These are phyloP conservation scores for Aspergillus ruber DNA, from an alignment of 2,329 filamentous ascomycete species.

Conservation along the genomic window DNA sequence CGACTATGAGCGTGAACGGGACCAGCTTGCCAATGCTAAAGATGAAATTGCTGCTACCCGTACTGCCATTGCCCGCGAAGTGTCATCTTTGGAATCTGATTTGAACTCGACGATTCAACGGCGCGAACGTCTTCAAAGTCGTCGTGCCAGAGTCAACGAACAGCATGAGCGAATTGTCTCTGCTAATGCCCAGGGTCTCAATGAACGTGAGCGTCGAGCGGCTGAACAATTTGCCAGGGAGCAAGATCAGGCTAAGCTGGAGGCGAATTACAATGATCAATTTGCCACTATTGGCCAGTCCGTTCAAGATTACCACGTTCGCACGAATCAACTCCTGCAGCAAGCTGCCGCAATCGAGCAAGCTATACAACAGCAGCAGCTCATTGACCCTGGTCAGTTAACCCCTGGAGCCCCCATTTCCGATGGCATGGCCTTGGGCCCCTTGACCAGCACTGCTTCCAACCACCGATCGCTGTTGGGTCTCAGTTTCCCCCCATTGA, in stretches of 20 bases:
- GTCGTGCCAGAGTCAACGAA: constrained; percentile 53
- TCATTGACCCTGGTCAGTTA: constrained; percentile 37
- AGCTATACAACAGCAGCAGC: constrained; percentile 40
- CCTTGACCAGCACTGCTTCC: constrained; percentile 23
- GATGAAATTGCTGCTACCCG: constrained; percentile 47
- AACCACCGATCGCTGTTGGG: constrained; percentile 29
- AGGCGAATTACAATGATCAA: constrained; percentile 38
- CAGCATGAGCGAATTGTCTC: constrained; percentile 55
- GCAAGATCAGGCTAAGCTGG: constrained; percentile 39
- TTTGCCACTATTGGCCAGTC: constrained; percentile 36
- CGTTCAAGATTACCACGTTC: constrained; percentile 39
- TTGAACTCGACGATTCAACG: constrained; percentile 48
- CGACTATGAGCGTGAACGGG: constrained; percentile 49
- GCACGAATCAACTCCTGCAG: constrained; percentile 39
- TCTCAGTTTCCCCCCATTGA: constrained; percentile 28
- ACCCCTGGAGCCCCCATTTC: constrained; percentile 51
- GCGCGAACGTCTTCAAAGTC: constrained; percentile 53
- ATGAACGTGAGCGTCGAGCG: constrained; percentile 47
- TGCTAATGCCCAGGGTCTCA: constrained; percentile 52
- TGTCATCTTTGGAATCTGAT: constrained; percentile 48
- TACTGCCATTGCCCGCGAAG: constrained; percentile 46
- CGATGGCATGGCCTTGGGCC: constrained; percentile 20
- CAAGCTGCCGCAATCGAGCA: constrained; percentile 39
- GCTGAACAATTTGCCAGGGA: constrained; percentile 43
- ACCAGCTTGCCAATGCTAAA: constrained; percentile 45